phyloP scores from a whole-genome alignment of 179 eudicot genomes.

The Nepenthes alata region DNA sequence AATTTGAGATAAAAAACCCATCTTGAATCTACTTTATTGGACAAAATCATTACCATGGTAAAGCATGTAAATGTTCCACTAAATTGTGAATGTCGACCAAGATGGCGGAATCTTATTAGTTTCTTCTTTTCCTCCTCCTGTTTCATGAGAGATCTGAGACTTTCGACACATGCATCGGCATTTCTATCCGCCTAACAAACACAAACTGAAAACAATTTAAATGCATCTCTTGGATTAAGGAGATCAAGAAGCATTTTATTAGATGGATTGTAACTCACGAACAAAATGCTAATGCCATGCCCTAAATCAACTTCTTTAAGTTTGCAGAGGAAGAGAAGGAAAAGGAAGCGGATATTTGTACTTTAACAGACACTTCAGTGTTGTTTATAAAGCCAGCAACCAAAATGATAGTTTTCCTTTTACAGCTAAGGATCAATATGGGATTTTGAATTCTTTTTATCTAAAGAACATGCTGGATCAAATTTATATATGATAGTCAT shows the following conservation, averaged over 20 bases:
- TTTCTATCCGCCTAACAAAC: constrained; percentile 41
- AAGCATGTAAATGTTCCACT: constrained; percentile 76
- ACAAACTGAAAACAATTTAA: constrained; percentile 5
- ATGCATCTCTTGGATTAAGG: neutral
- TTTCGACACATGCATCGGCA: constrained; percentile 36
- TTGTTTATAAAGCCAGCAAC: too few species aligned
- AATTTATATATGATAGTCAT: neutral
- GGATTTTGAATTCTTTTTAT: too few species aligned
- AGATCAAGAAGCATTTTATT: neutral
- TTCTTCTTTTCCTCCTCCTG: constrained; percentile 70
- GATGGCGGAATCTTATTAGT: constrained; percentile 34
- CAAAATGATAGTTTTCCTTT: too few species aligned
- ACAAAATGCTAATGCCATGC: too few species aligned
- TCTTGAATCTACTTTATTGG: constrained; percentile 3
- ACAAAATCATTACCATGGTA: constrained; percentile 51
- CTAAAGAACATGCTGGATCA: too few species aligned
- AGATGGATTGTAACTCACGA: too few species aligned
- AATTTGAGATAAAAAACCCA: neutral
- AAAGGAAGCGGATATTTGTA: too few species aligned
- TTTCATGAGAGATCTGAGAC: constrained; percentile 64
- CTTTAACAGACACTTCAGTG: too few species aligned
- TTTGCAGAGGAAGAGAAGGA: too few species aligned
- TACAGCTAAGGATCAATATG: too few species aligned
- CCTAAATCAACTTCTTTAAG: too few species aligned
- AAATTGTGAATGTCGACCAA: constrained; percentile 54